phyloP scores from a whole-genome alignment of 176 grass and related monocot genomes.

The Secale cereale region DNA sequence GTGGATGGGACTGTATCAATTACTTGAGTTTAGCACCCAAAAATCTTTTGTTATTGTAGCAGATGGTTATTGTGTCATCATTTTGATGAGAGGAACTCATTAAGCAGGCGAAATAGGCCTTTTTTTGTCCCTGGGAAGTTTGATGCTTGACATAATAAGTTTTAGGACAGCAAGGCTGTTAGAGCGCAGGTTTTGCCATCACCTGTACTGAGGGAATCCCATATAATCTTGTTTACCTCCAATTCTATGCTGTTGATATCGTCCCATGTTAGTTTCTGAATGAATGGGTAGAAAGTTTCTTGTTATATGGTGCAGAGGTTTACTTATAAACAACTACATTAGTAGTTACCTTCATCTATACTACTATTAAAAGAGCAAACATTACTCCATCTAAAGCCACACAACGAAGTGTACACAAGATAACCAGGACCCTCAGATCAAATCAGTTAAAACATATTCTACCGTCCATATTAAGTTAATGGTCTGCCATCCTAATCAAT shows the following conservation, averaged over 20 bases:
- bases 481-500: no score
- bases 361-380: no score
- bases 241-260: background rate
- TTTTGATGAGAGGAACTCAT: conserved; percentile 71
- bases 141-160: conserved; percentile 58
- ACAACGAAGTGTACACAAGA: no score
- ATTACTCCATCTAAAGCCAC: no score
- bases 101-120: conserved; percentile 46
- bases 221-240: background rate
- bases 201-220: conserved; percentile 22
- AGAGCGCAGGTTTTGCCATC: conserved; percentile 38
- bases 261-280: background rate
- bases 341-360: no score
- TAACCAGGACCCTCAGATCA: no score
- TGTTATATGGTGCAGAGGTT: background rate
- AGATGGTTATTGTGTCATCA: conserved; percentile 56
- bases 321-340: no score
- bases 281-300: background rate
- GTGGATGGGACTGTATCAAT: conserved; percentile 27
- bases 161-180: conserved; percentile 37
- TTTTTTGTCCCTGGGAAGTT: conserved; percentile 34
- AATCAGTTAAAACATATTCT: no score
- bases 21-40: conserved; percentile 24
- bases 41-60: conserved; percentile 47
- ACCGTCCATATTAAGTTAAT: no score